Base-by-base conservation (phyloP, 2,329 filamentous ascomycete species). In the Fonsecaea monophora region DNA sequence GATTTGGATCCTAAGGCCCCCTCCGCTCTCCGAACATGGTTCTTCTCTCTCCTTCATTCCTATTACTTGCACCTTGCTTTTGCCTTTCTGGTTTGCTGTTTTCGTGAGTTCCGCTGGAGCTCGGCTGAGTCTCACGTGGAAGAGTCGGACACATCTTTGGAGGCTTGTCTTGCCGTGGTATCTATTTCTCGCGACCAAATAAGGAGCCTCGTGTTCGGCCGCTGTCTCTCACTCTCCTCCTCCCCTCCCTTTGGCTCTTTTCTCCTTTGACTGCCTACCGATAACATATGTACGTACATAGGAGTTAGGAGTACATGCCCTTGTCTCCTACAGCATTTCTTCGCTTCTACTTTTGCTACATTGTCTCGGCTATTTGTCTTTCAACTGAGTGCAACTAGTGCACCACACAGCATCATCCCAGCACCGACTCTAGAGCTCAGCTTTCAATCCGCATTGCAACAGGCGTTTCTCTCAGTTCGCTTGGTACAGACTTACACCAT, bases 241-340 rank as follows among this genome's bases (percentile, higher is more conserved):
- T 54, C 53, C 53, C 25, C n/a, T 12, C 12, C n/a, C 30, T 55
- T 55, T 55, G 13, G 53, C 53, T 55, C 15, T 55, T 37, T 30
- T n/a, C 34, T 55, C 53, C 30, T 4, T 55, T 55, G 34, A 35
- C 25, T 55, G 30, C 15, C 21, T 42, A 37, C 55, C 34, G 8
- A 42, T 54, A 25, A 54, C 21, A 54, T 25, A 42, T 35, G 34
- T 30, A 58, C 55, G n/a, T 58, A 42, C 37, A 42, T 15, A 55
- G 53, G 34, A 55, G 53, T 34, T 35, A 40, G 21, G 34, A 32
- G 40, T 61, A 50, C 48, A 3, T 32, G 30, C n/a, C 10, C 32
- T 53, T 45, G 18, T 4, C n/a, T 38, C 35, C n/a, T n/a, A 13
- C 42, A 38, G 40, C 32, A 13, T n/a, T 55, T 35, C 30, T 21